These are phyloP conservation scores for Phytophthora multivora DNA, from an alignment of 352 stramenopile species.

Conservation along the genomic window DNA sequence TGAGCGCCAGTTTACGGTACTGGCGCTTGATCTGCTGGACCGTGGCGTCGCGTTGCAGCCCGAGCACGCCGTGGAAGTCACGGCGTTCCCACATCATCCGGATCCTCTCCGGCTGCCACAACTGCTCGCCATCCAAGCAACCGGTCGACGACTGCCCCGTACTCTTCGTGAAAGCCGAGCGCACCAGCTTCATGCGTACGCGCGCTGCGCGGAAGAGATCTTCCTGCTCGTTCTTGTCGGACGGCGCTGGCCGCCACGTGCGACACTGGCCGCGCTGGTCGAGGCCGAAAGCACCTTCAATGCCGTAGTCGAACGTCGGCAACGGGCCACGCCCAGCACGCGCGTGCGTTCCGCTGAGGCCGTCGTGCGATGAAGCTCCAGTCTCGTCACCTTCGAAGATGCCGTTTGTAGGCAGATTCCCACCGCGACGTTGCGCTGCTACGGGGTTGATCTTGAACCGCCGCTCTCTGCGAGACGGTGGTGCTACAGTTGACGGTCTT, in stretches of 20 bases:
- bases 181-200: slow-evolving; percentile 81
- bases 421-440: slow-evolving; percentile 30
- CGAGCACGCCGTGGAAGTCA: slow-evolving; percentile 79
- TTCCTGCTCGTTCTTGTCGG: slow-evolving; percentile 74
- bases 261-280: slow-evolving; percentile 30
- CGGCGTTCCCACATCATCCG: slow-evolving; percentile 80
- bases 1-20: slow-evolving; percentile 85
- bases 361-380: not conserved
- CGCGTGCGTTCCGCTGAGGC: not conserved
- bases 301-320: slow-evolving; percentile 44
- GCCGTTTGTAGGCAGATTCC: slow-evolving; percentile 6
- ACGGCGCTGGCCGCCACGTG: slow-evolving; percentile 43
- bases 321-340: slow-evolving; percentile 25
- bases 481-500: slow-evolving; percentile 1
- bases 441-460: slow-evolving; percentile 39
- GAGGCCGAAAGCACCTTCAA: slow-evolving; percentile 38
- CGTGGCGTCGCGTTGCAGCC: slow-evolving; percentile 64
- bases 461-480: slow-evolving; percentile 21
- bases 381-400: slow-evolving; percentile 2
- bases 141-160: slow-evolving; percentile 34
- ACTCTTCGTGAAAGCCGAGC: slow-evolving; percentile 47
- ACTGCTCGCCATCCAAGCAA: slow-evolving; percentile 63
- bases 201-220: slow-evolving; percentile 76
- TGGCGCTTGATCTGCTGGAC: slow-evolving; percentile 80
- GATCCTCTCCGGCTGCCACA: slow-evolving; percentile 83